phyloP scores from a whole-genome alignment of 2,329 filamentous ascomycete genomes.

The Cladophialophora exuberans region DNA sequence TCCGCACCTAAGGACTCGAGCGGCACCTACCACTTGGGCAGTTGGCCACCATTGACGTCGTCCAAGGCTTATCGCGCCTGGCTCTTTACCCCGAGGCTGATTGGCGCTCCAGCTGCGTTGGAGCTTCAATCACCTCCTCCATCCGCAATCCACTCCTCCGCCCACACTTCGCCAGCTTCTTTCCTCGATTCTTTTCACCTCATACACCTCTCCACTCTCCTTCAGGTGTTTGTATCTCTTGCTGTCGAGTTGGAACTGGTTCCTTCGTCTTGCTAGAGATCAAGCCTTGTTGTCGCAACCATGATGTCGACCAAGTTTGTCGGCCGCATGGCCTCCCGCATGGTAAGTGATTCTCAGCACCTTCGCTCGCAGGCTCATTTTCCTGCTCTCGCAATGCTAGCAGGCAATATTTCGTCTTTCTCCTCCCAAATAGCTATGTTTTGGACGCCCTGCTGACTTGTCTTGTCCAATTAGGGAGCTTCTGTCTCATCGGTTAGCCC shows the following conservation, averaged over 20 bases:
- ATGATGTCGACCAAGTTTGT: constrained; percentile 50
- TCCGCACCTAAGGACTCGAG: not conserved
- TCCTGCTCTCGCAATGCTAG: not conserved
- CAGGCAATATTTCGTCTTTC: constrained; percentile 11
- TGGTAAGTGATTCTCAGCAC: constrained; percentile 42
- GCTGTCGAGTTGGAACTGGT: constrained; percentile 41
- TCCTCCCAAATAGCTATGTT: not conserved
- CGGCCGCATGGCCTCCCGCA: constrained; percentile 33
- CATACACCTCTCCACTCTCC: constrained; percentile 44
- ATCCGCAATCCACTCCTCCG: constrained; percentile 14
- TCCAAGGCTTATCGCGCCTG: constrained; percentile 28
- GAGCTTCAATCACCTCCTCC: constrained; percentile 12
- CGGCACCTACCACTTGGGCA: constrained; percentile 2
- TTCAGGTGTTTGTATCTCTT: constrained; percentile 39
- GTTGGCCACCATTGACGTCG: constrained; percentile 22
- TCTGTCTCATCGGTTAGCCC: constrained; percentile 51
- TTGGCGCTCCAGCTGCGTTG: constrained; percentile 15
- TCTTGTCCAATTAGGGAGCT: constrained; percentile 40
- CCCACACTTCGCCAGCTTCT: constrained; percentile 41
- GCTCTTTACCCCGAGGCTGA: constrained; percentile 18
- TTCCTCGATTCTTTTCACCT: constrained; percentile 39
- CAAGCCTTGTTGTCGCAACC: constrained; percentile 42
- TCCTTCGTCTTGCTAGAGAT: constrained; percentile 38
- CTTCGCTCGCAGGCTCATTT: constrained; percentile 17
- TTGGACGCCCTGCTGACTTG: constrained; percentile 13